A percentile compares a stretch with the other conserved stretches of the same genome.
Conservation (phyloP, 371 early-diverging fungal genomes). For the Circinella umbellata region DNA sequence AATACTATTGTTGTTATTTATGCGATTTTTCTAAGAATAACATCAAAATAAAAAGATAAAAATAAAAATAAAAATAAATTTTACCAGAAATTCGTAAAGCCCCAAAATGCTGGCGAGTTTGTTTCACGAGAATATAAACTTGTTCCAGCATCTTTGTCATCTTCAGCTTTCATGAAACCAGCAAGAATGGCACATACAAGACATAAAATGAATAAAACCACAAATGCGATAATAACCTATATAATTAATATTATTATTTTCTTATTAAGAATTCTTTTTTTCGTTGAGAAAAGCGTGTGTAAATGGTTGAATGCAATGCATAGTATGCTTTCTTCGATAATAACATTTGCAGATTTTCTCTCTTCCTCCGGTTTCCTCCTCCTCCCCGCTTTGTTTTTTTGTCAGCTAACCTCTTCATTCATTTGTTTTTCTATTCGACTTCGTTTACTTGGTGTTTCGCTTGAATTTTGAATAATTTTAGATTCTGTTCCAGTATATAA, state of each 20-base stretch:
- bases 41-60: too few species aligned
- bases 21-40: too few species aligned
- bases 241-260: background rate
- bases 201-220: slow-evolving; percentile 75
- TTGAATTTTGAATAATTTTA: slow-evolving; percentile 90
- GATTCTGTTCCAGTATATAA: slow-evolving; percentile 92
- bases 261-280: too few species aligned
- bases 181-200: slow-evolving; percentile 74
- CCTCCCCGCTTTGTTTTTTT: slow-evolving; percentile 70
- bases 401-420: too few species aligned
- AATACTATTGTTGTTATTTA: too few species aligned
- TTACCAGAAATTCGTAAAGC: slow-evolving; percentile 68
- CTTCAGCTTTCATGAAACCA: slow-evolving; percentile 49
- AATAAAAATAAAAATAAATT: background rate
- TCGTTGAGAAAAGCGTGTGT: too few species aligned
- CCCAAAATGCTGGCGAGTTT: slow-evolving; percentile 45
- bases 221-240: slow-evolving; percentile 76
- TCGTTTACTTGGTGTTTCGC: slow-evolving; percentile 84
- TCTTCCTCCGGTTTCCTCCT: too few species aligned
- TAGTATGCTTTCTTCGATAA: too few species aligned
- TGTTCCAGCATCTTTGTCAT: slow-evolving; percentile 34
- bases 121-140: slow-evolving; percentile 39
- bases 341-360: too few species aligned
- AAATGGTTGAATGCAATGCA: too few species aligned
- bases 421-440: slow-evolving; percentile 90